Evolutionary conservation across 2,329 filamentous ascomycete genomes (phyloP), one percentile per base, ranked within the genome.

Genomic region (Nemania bipapillata): DNA sequence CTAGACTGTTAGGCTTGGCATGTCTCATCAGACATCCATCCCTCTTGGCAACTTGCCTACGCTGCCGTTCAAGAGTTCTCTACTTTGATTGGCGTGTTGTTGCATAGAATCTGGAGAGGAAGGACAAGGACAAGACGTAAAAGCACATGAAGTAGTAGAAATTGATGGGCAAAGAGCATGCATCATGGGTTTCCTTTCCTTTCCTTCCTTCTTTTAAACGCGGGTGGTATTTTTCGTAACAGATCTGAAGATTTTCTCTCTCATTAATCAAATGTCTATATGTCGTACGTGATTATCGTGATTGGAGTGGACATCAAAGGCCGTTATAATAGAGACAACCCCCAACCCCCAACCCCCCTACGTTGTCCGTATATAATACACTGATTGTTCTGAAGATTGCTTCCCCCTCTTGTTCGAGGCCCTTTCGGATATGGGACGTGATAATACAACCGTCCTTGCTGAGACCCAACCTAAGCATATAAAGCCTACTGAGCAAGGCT

Each of bases 341-440:
- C 40, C n/a, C n/a, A n/a, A n/a, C n/a, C n/a, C n/a, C n/a, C n/a
- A n/a, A n/a, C n/a, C n/a, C 17, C 20, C 40, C 15, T 22, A 3
- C 47, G n/a, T 28, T 60, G 24, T 8, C 56, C 28, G 8, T 28
- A 56, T 65, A 68, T 50, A 60, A 37, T 65, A 68, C 55, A 68
- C 17, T 28, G 32, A 35, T 62, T 17, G 26, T 28, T 24, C n/a
- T 28, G 49, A 56, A 49, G 8, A 26, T 20, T 57, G 30, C 32
- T 55, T 8, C 30, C 11, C 47, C 2, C 11, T 50, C 52, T 5
- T 11, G 6, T 11, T 26, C 20, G 17, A 47, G 15, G 47, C 15
- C 35, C 17, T 28, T 32, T 17, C 35, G 24, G 22, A 24, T 2
- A 35, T n/a, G 9, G 28, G 6, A 20, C 20, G 26, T 52, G 30